Conservation (phyloP, 164 flowering plant genomes). For the Euptelea pleiosperma region DNA sequence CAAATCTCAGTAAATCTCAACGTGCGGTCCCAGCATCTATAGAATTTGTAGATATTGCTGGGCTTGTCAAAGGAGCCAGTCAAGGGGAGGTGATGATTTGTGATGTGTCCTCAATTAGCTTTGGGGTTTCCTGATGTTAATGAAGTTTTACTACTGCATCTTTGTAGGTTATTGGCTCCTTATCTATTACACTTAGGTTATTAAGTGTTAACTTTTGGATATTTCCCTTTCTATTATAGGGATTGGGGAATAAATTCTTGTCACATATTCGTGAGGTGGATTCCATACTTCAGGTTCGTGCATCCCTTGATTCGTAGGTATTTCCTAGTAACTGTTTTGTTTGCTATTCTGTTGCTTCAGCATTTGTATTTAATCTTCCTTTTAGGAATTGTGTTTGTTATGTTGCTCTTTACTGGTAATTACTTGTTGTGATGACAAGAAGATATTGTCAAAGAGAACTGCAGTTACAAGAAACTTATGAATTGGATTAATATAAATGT, state of each 20-base stretch:
- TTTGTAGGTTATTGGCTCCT: background rate
- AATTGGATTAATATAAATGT: too few species aligned
- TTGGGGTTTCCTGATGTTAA: constrained; percentile 1
- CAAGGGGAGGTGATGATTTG: constrained; percentile 86
- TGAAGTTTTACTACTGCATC: background rate
- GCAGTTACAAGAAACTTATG: too few species aligned
- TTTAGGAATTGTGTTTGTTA: background rate
- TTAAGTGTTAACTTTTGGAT: background rate
- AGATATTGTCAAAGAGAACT: background rate
- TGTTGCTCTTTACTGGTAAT: background rate
- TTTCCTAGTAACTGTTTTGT: too few species aligned
- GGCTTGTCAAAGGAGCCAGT: constrained; percentile 98
- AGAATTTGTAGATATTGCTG: constrained; percentile 99
- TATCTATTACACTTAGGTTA: background rate
- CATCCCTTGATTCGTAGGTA: constrained; percentile 4
- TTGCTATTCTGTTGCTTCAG: background rate
- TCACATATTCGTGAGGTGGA: constrained; percentile 93
- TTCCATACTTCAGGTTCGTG: constrained; percentile 84
- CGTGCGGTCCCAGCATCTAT: constrained; percentile 81
- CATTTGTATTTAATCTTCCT: background rate
- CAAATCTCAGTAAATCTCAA: constrained; percentile 85
- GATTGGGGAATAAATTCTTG: constrained; percentile 82
- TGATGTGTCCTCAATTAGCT: background rate
- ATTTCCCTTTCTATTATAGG: constrained; percentile 37
- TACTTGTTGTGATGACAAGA: background rate